Evolutionary conservation across 768 basidiomycete species (phyloP).

Genomic region (Clavulina sp.): DNA sequence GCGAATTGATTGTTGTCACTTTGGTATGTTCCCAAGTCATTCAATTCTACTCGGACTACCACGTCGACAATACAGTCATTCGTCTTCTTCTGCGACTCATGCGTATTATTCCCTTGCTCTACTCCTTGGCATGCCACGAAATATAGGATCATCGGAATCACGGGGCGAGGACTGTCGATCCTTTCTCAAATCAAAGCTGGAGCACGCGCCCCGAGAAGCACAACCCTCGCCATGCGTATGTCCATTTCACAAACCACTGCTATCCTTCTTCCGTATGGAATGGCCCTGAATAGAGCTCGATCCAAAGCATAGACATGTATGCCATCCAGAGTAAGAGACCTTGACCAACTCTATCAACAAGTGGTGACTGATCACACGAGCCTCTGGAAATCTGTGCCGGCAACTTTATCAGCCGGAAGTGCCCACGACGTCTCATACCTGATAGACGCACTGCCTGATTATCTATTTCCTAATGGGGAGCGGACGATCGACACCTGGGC

Average conservation of each 20-base stretch:
- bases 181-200: constrained; percentile 25
- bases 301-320: constrained; percentile 29
- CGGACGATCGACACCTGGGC: constrained; percentile 48
- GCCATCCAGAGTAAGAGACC: constrained; percentile 24
- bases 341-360: not conserved
- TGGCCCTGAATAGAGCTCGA: constrained; percentile 3
- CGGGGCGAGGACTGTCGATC: constrained; percentile 25
- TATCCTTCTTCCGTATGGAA: not conserved
- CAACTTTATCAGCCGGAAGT: constrained; percentile 32
- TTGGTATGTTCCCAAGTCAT: constrained; percentile 22
- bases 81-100: not conserved
- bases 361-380: not conserved
- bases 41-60: not conserved
- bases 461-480: constrained; percentile 53
- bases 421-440: constrained; percentile 61
- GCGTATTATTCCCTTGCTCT: not conserved
- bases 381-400: not conserved
- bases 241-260: not conserved
- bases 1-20: constrained; percentile 30
- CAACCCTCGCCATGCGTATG: constrained; percentile 31
- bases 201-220: constrained; percentile 16
- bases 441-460: constrained; percentile 60
- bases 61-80: not conserved
- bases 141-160: constrained; percentile 37
- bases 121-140: not conserved